Percentiles rank a stretch among this genome's conserved stretches.
Evolutionary conservation across 306 rosid species (phyloP).

Genomic region (Vigna mungo): DNA sequence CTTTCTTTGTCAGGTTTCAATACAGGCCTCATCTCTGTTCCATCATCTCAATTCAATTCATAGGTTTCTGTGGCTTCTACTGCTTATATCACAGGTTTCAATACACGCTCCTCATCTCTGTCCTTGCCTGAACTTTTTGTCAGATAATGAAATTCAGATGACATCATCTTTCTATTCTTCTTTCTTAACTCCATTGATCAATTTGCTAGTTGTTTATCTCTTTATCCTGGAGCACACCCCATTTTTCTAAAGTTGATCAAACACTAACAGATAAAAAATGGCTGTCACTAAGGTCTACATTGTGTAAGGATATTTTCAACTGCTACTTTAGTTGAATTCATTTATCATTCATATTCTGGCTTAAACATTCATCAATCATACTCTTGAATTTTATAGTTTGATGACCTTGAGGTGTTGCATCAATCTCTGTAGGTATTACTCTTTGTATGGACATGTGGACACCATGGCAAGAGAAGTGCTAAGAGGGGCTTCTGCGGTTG

Average conservation of each 20-base stretch:
- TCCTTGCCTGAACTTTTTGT: not conserved
- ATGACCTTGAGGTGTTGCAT: not conserved
- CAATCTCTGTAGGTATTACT: slow-evolving; percentile 70
- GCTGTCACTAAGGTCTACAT: slow-evolving; percentile 74
- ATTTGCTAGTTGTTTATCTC: not conserved
- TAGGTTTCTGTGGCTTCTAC: not conserved
- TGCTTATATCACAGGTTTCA: not conserved
- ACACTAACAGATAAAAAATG: slow-evolving; percentile 49
- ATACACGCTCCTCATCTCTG: not conserved
- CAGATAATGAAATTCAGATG: not conserved
- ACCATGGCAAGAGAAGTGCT: slow-evolving; percentile 87
- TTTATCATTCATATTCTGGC: not conserved
- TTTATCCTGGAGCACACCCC: not conserved
- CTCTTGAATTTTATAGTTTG: not conserved
- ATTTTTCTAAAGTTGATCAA: not conserved
- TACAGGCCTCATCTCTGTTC: not conserved
- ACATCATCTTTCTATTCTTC: not conserved
- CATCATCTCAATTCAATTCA: too few relatives aligned
- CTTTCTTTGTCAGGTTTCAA: not conserved
- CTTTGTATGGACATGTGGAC: slow-evolving; percentile 86
- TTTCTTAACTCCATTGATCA: not conserved
- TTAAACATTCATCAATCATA: slow-evolving; percentile 10
- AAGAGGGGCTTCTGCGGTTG: slow-evolving; percentile 79
- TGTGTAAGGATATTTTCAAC: slow-evolving; percentile 64
- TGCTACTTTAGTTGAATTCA: not conserved